Conservation (phyloP, 495 filamentous ascomycete genomes). For the Neurospora cerealis region DNA sequence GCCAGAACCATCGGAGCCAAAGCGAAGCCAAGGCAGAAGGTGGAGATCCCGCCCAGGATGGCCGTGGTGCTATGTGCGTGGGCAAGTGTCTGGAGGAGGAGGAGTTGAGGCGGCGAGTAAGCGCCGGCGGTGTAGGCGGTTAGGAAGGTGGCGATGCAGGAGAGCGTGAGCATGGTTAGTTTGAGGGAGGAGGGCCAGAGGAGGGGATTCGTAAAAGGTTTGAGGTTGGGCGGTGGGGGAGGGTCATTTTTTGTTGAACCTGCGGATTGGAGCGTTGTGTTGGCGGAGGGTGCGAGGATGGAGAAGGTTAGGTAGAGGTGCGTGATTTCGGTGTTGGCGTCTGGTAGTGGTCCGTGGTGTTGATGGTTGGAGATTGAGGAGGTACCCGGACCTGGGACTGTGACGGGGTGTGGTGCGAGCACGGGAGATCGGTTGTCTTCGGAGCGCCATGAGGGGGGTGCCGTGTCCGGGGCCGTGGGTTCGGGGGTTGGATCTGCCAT, state of each 20-base stretch:
- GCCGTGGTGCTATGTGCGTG: slow-evolving; percentile 48
- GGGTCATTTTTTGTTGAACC: neutral
- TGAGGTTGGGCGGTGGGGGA: slow-evolving; percentile 46
- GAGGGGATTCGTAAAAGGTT: slow-evolving; percentile 58
- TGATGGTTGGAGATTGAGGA: too few relatives aligned
- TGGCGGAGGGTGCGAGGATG: slow-evolving; percentile 53
- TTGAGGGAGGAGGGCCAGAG: slow-evolving; percentile 64
- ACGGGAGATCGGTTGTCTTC: neutral
- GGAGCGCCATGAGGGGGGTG: neutral
- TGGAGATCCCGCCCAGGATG: slow-evolving; percentile 67
- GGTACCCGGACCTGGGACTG: too few relatives aligned
- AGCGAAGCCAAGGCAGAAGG: slow-evolving; percentile 75
- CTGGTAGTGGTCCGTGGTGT: neutral
- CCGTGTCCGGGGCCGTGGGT: neutral
- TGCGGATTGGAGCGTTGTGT: too few relatives aligned
- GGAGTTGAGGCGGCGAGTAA: slow-evolving; percentile 55
- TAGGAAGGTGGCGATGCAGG: slow-evolving; percentile 63
- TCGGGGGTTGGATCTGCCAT: neutral
- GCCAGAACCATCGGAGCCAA: slow-evolving; percentile 84
- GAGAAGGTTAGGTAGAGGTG: slow-evolving; percentile 67
- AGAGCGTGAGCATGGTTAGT: slow-evolving; percentile 59
- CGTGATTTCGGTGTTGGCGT: slow-evolving; percentile 33
- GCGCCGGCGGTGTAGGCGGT: slow-evolving; percentile 78
- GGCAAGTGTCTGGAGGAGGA: slow-evolving; percentile 55
- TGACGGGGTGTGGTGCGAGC: neutral